A percentile compares a stretch with the other conserved stretches of the same genome.
These are phyloP conservation scores for Malus sylvestris DNA, from an alignment of 306 rosid genomes.

Conservation along the genomic window DNA sequence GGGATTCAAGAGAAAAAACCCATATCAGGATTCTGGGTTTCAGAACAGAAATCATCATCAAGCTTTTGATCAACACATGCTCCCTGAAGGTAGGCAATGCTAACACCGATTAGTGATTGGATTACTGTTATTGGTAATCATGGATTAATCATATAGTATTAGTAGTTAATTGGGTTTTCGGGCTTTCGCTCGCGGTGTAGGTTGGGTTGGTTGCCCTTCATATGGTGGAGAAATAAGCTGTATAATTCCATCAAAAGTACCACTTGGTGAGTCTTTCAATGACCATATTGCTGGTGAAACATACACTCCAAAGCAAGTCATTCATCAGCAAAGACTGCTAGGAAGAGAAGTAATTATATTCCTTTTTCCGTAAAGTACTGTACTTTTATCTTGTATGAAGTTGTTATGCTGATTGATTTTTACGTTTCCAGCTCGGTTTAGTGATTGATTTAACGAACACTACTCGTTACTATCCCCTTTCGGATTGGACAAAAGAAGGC, in stretches of 20 bases:
- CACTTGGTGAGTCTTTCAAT: constrained; percentile 78
- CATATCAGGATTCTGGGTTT: neutral
- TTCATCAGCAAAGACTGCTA: constrained; percentile 87
- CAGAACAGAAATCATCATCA: neutral
- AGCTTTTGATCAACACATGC: constrained; percentile 1
- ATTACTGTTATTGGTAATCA: neutral
- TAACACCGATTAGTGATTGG: neutral
- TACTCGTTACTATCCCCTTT: constrained; percentile 68
- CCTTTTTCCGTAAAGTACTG: neutral
- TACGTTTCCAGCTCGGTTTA: constrained; percentile 69
- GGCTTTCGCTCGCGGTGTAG: constrained; percentile 21
- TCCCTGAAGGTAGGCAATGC: constrained; percentile 7
- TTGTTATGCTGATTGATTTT: neutral
- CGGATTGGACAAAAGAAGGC: constrained; percentile 79
- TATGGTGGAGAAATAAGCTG: constrained; percentile 62
- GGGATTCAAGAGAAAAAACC: neutral
- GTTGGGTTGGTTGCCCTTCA: constrained; percentile 93
- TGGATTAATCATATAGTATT: neutral
- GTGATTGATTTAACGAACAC: constrained; percentile 96
- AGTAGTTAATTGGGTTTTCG: neutral
- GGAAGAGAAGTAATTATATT: constrained; percentile 66
- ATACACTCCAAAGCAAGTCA: constrained; percentile 94
- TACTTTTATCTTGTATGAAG: neutral
- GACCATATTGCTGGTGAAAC: constrained; percentile 74
- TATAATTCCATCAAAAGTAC: constrained; percentile 96